A percentile compares a stretch with the other conserved stretches of the same genome.
Evolutionary conservation across 116 monocot species (phyloP).

Genomic region (Zostera marina): DNA sequence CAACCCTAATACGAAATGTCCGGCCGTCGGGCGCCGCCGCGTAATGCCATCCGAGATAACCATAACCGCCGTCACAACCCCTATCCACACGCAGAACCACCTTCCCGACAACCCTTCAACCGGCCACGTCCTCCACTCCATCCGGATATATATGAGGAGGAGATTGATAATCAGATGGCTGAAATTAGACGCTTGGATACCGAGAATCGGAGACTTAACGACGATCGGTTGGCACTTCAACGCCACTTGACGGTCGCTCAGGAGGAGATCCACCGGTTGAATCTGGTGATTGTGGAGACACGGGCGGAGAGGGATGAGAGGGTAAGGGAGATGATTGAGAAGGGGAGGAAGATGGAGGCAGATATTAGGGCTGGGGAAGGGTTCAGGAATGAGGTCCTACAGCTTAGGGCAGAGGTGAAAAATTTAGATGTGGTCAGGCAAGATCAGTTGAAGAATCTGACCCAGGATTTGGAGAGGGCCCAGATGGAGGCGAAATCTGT

Average conservation of each 20-base stretch:
- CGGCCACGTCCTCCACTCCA: slow-evolving; percentile 17
- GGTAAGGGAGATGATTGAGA: slow-evolving; percentile 51
- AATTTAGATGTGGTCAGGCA: slow-evolving; percentile 38
- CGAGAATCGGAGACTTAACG: slow-evolving; percentile 37
- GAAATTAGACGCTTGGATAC: slow-evolving; percentile 50
- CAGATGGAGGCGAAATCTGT: slow-evolving; percentile 55
- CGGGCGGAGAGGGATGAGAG: slow-evolving; percentile 55
- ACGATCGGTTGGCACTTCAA: slow-evolving; percentile 42
- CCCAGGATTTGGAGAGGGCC: slow-evolving; percentile 44
- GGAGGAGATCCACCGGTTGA: slow-evolving; percentile 38
- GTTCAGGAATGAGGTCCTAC: slow-evolving; percentile 30
- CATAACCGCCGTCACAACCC: slow-evolving; percentile 7
- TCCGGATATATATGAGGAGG: slow-evolving; percentile 36
- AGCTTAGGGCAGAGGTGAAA: slow-evolving; percentile 43
- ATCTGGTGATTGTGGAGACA: slow-evolving; percentile 26
- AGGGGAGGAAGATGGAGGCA: slow-evolving; percentile 48
- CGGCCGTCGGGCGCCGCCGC: slow-evolving; percentile 4
- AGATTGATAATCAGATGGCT: slow-evolving; percentile 25
- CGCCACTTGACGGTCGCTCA: slow-evolving; percentile 26
- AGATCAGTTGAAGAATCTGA: slow-evolving; percentile 55
- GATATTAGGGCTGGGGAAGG: slow-evolving; percentile 54
- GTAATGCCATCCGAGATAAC: slow-evolving; percentile 2
- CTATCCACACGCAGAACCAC: slow-evolving; percentile 10
- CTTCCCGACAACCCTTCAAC: slow-evolving; percentile 16
- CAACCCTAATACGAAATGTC: neutral